Base-by-base conservation (phyloP, 192 early-diverging fungal species). In the Coemansia sp. region DNA sequence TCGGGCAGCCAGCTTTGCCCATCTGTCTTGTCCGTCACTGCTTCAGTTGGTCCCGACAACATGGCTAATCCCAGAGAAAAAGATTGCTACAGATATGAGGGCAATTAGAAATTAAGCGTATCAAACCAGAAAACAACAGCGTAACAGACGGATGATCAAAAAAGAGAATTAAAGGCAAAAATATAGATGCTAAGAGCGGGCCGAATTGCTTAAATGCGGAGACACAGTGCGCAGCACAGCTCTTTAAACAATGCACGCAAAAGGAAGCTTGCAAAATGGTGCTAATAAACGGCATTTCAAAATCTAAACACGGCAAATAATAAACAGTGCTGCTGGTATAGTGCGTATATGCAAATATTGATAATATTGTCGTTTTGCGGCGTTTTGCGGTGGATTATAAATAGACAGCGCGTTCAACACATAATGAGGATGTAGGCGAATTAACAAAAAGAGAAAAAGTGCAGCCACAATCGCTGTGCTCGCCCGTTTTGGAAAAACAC, bases 1-100 rank as follows among this genome's bases (percentile, higher is more conserved):
- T 78, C 75, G n/a, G 75, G 75, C 54, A 78, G 59, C 75, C 75
- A 78, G 62, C 48, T 39, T 35, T 56, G 37, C 19, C 35, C 54
- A 35, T 64, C 67, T 24, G 52, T 21, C 11, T 58, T 23, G 43
- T 37, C 35, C 15, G 35, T 24, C 25, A 56, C 64, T 22, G 60
- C 32, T n/a, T 47, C 38, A 43, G 50, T 5, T 11, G 57, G 57
- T 49, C 39, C 52, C 2, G 75, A 72, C 25, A 72, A 64, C 75
- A 77, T 77, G 12, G 4, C 17, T 7, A 49, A 7, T 6, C n/a
- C 5, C n/a, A 10, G 7, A 43, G 21, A 15, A 32, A 32, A 6
- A 32, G 29, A 6, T 32, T 32, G 29, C 29, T 32, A 32, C 29
- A 32, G 29, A 32, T 32, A 32, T 6, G 5, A 32, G 5, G 29